Evolutionary conservation across 2,329 filamentous ascomycete genomes (phyloP).

Genomic region (Monosporascus sp.): DNA sequence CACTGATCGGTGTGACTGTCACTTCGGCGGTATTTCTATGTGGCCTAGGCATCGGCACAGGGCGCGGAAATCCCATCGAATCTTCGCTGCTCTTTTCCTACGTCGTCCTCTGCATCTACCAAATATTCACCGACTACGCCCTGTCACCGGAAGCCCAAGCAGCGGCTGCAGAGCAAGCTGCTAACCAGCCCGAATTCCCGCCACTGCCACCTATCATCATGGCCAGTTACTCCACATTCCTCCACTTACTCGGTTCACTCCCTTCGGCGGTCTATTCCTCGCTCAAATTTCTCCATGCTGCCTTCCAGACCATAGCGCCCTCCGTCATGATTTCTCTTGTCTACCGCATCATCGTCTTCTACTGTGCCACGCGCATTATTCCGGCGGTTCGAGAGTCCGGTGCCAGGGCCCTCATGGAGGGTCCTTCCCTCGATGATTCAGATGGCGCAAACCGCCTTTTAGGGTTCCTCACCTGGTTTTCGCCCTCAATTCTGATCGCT

Average conservation of each 20-base stretch:
- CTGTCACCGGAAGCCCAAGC: conserved; percentile 64
- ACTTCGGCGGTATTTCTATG: conserved; percentile 90
- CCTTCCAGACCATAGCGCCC: conserved; percentile 91
- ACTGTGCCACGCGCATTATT: conserved; percentile 92
- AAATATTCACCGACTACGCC: conserved; percentile 98
- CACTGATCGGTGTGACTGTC: conserved; percentile 86
- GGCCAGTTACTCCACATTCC: conserved; percentile 90
- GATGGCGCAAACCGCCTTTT: conserved; percentile 77
- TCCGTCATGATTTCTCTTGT: conserved; percentile 92
- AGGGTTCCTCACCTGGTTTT: conserved; percentile 87
- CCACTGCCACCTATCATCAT: conserved; percentile 97
- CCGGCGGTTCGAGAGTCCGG: conserved; percentile 86
- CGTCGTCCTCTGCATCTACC: conserved; percentile 96
- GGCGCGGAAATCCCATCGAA: conserved; percentile 90
- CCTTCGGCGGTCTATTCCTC: conserved; percentile 78
- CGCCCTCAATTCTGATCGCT: conserved; percentile 86
- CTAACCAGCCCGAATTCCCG: conserved; percentile 77
- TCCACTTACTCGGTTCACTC: conserved; percentile 78
- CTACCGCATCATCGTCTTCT: conserved; percentile 92
- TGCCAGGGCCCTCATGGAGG: conserved; percentile 74
- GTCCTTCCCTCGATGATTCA: conserved; percentile 78
- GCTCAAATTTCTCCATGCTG: conserved; percentile 81
- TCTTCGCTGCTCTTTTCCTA: conserved; percentile 95
- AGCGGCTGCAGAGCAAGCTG: conserved; percentile 41
- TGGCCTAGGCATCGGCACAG: conserved; percentile 89